Evolutionary conservation across 2,329 filamentous ascomycete genomes (phyloP).

Genomic region (Dothistroma septosporum): DNA sequence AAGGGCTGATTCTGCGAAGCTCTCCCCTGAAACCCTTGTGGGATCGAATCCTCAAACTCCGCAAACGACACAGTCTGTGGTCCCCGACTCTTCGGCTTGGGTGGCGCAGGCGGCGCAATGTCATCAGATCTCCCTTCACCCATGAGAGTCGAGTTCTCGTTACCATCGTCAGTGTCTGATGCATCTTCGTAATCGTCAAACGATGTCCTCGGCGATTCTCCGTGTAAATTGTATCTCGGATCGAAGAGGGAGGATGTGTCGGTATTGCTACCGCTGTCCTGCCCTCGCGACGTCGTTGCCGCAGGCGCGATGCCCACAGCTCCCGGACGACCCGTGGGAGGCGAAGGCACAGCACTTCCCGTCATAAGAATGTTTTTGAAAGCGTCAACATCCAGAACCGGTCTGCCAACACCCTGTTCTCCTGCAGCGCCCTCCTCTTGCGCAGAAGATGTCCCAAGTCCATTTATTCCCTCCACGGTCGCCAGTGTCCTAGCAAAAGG

Average conservation of each 20-base stretch:
- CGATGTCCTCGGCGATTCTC: slow-evolving; percentile 54
- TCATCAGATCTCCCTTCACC: slow-evolving; percentile 41
- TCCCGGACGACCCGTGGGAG: slow-evolving; percentile 11
- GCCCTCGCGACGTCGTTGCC: slow-evolving; percentile 8
- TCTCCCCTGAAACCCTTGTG: slow-evolving; percentile 20
- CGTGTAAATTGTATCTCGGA: slow-evolving; percentile 37
- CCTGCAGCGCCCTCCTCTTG: slow-evolving; percentile 12
- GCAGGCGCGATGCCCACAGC: slow-evolving; percentile 18
- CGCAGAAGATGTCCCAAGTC: slow-evolving; percentile 2
- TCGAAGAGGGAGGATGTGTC: slow-evolving; percentile 57
- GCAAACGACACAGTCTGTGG: slow-evolving; percentile 36
- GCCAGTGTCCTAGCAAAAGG: slow-evolving; percentile 35
- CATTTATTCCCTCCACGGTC: slow-evolving; percentile 25
- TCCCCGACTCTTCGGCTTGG: slow-evolving; percentile 66
- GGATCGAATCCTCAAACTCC: slow-evolving; percentile 33
- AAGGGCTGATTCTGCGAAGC: slow-evolving; percentile 19
- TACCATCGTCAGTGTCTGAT: slow-evolving; percentile 36
- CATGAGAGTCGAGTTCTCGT: slow-evolving; percentile 37
- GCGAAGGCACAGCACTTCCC: slow-evolving; percentile 49
- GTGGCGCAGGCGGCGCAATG: slow-evolving; percentile 62
- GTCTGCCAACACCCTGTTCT: slow-evolving; percentile 20
- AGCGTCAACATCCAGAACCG: slow-evolving; percentile 66
- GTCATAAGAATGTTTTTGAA: slow-evolving; percentile 73
- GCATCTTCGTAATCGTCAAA: slow-evolving; percentile 43
- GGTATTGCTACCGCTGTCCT: slow-evolving; percentile 47